phyloP scores from a whole-genome alignment of 2,329 filamentous ascomycete genomes.

The Curvularia verruculosa region DNA sequence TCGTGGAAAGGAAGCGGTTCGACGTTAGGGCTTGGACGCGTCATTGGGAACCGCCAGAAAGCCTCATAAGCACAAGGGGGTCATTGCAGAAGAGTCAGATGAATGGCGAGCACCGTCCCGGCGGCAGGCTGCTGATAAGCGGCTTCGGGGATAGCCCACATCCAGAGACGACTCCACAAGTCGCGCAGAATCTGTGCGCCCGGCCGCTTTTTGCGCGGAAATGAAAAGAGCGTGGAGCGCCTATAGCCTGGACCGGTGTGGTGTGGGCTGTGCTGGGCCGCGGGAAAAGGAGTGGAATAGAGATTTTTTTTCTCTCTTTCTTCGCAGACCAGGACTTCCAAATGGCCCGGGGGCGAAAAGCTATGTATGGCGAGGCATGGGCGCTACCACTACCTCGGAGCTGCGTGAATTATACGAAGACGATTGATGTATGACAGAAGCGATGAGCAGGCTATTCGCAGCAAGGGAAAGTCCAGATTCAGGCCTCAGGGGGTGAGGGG shows the following conservation, averaged over 20 bases:
- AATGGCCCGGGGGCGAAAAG: neutral
- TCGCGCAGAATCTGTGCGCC: slow-evolving; percentile 36
- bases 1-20: neutral
- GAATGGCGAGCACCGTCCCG: slow-evolving; percentile 25
- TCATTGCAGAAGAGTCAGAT: slow-evolving; percentile 7
- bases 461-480: neutral
- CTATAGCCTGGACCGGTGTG: slow-evolving; percentile 25
- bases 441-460: neutral
- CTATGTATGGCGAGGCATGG: slow-evolving; percentile 6
- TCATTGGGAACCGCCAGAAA: neutral
- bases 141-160: slow-evolving; percentile 18
- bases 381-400: slow-evolving; percentile 1
- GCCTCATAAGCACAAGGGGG: slow-evolving; percentile 1
- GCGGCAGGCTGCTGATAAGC: slow-evolving; percentile 17
- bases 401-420: neutral
- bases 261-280: slow-evolving; percentile 18
- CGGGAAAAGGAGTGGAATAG: slow-evolving; percentile 21
- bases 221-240: slow-evolving; percentile 34
- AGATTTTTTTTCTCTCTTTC: neutral
- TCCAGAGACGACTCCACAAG: slow-evolving; percentile 24
- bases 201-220: slow-evolving; percentile 40
- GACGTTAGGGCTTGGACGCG: slow-evolving; percentile 6
- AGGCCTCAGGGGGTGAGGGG: slow-evolving; percentile 31
- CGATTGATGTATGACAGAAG: neutral
- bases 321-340: neutral